Evolutionary conservation across 1,139 yeast genomes (phyloP), one percentile per base, ranked within the genome.

Genomic region (Torulaspora pretoriensis): DNA sequence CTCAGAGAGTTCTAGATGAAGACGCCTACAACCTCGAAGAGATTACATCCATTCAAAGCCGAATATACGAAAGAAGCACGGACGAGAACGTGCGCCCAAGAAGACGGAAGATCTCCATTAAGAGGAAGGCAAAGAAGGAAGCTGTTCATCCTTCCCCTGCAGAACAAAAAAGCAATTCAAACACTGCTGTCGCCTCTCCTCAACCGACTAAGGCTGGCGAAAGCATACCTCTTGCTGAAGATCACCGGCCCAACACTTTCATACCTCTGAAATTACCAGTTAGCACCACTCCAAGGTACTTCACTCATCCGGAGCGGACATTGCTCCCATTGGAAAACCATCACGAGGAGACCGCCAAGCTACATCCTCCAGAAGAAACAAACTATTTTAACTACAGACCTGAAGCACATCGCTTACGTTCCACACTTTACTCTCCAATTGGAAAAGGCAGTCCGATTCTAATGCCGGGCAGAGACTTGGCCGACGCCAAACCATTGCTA

Each of bases 1-100:
- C 65, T 5, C 49, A 47, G 33, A 47, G 51, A 17, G 57, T 59
- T 1, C 36, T 63, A 12, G 54, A 54, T 8, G 48, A 50, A n/a
- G 50, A 54, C n/a, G 45, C 52, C 5, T 60, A 54, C 40, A 55
- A 58, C 35, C 46, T 63, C 27, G 46, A 48, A 27, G 50, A 55
- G 16, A 61, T 62, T 10, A 54, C 63, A 1, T 49, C 50, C 7
- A 60, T 62, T 30, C 66, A 63, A 46, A 57, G 53, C 38, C 56
- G 60, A 33, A 52, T 63, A 12, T 63, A 52, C 36, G 64, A 61
- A 45, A 51, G 66, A 47, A 47, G 57, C 42, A 50, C 52, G 24
- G 59, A 56, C 31, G 61, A 56, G 26, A 53, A 50, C 32, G 50
- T 47, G n/a, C 51, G 47, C 16, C 57, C 64, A 17, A 55, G 57